Evolutionary conservation across 2,329 filamentous ascomycete genomes (phyloP), one percentile per base, ranked within the genome.

Genomic region (Helotiales sp.): DNA sequence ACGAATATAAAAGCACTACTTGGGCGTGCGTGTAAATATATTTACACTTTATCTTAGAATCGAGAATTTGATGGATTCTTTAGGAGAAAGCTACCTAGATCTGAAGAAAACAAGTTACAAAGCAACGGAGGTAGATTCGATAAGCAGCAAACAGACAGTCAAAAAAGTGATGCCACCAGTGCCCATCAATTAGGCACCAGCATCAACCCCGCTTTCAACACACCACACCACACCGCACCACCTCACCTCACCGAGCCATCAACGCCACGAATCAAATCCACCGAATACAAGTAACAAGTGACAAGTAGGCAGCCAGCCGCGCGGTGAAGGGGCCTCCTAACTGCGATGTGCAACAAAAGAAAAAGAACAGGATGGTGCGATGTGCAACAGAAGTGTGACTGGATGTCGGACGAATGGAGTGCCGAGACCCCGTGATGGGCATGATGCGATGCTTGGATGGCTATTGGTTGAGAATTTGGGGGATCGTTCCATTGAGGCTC

Each of bases 361-460:
- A 55, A 30, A 32, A 15, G 17, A 30, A 34, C 15, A 17, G 17
- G 11, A 55, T 43, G n/a, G 22, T 61, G 58, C 58, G 58, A 61
- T 49, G 40, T 61, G 58, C 58, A 61, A 61, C 58, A 61, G 57
- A 60, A 24, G 40, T 15, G 28, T 22, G 52, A 55, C 49, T 55
- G 8, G n/a, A 10, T 32, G 13, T 32, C 52, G 30, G 28, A 34
- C 28, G 52, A 24, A 34, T 55, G 30, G 52, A 34, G 28, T 24
- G 2, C 49, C 49, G 49, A 52, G 26, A 52, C 6, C 4, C 13
- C 40, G n/a, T n/a, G n/a, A n/a, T n/a, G n/a, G n/a, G n/a, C 40
- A n/a, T 7, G 5, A 45, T 20, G 3, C 40, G 11, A 17, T n/a
- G 40, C 24, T 50, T 5, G 49, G n/a, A 52, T n/a, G 26, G 49